Evolutionary conservation across 1,284 basidiomycete genomes (phyloP).

Genomic region (Pseudozyma thailandica): DNA sequence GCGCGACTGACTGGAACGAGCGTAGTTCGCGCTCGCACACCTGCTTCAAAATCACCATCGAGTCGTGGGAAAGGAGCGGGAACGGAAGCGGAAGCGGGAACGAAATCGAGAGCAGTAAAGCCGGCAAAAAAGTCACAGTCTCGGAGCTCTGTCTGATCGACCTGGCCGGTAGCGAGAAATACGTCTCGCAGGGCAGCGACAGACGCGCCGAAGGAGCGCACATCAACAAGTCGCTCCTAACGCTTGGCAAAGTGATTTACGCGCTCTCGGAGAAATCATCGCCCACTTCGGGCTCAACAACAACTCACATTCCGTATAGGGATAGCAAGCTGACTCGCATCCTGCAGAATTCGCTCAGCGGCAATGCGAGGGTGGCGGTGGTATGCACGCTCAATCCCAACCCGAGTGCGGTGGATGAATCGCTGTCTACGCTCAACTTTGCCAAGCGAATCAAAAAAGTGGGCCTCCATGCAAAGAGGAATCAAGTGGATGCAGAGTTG

Average conservation of each 20-base stretch:
- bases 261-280: conserved; percentile 56
- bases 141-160: conserved; percentile 82
- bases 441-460: conserved; percentile 85
- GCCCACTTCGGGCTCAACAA: background rate
- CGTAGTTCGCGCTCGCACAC: conserved; percentile 90
- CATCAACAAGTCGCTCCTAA: conserved; percentile 72
- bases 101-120: background rate
- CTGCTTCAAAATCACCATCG: conserved; percentile 72
- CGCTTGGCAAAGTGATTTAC: conserved; percentile 67
- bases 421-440: conserved; percentile 84
- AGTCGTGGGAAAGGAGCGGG: conserved; percentile 47
- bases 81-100: background rate
- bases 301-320: conserved; percentile 84
- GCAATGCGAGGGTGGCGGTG: conserved; percentile 93
- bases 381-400: conserved; percentile 81
- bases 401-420: conserved; percentile 76
- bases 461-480: conserved; percentile 85
- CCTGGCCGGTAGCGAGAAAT: conserved; percentile 93
- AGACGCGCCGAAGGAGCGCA: conserved; percentile 69
- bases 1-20: conserved; percentile 97
- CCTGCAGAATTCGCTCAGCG: conserved; percentile 91
- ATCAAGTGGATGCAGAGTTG: conserved; percentile 75
- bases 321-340: conserved; percentile 94
- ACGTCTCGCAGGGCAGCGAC: conserved; percentile 70
- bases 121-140: conserved; percentile 57